These are phyloP conservation scores for Fusarium circinatum DNA, from an alignment of 2,329 filamentous ascomycete species.

Conservation along the genomic window DNA sequence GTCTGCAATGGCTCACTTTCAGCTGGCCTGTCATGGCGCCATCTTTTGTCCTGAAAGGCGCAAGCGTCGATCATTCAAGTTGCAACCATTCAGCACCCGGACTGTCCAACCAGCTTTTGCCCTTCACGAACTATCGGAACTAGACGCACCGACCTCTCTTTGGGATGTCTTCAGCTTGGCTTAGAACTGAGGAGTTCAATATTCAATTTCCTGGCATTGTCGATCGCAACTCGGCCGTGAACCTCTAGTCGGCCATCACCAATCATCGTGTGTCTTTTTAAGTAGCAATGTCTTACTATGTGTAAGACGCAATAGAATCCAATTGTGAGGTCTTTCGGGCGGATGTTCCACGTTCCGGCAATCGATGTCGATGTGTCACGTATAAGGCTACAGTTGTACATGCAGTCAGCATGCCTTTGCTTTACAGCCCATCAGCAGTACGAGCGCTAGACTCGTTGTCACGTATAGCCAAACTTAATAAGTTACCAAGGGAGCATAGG, in stretches of 20 bases:
- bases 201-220: constrained; percentile 2
- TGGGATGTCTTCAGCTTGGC: constrained; percentile 11
- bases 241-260: background rate
- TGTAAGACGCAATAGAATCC: constrained; percentile 13
- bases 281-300: background rate
- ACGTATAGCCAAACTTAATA: background rate
- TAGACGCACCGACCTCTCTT: constrained; percentile 3
- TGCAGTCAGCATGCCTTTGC: constrained; percentile 13
- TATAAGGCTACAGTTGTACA: background rate
- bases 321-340: background rate
- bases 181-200: background rate
- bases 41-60: constrained; percentile 30
- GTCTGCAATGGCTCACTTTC: background rate
- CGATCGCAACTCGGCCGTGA: constrained; percentile 11
- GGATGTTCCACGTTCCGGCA: constrained; percentile 21
- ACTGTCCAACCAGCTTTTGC: constrained; percentile 20
- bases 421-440: background rate
- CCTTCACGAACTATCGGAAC: constrained; percentile 19
- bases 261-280: background rate
- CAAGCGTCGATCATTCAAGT: constrained; percentile 34
- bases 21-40: constrained; percentile 29
- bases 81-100: constrained; percentile 8
- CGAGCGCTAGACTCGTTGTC: background rate
- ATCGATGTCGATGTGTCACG: background rate
- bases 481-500: background rate